Percentiles rank a stretch among this genome's conserved stretches.
Evolutionary conservation across 768 basidiomycete species (phyloP).

Genomic region (Trametes gibbosa): DNA sequence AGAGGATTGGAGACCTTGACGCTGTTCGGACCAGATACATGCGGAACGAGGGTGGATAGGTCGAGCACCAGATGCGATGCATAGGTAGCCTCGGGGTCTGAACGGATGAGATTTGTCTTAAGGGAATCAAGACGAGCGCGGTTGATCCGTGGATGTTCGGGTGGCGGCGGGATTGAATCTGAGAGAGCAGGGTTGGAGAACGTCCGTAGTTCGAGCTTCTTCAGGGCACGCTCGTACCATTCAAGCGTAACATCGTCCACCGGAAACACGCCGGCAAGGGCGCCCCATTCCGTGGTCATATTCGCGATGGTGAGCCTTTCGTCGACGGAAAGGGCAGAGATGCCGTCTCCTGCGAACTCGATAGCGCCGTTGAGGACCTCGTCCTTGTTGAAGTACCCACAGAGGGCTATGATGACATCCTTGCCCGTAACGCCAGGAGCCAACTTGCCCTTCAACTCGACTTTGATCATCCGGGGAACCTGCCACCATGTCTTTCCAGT

Average conservation of each 20-base stretch:
- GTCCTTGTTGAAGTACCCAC: constrained; percentile 93
- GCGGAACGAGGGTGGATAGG: constrained; percentile 89
- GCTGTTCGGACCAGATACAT: constrained; percentile 96
- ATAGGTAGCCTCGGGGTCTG: constrained; percentile 80
- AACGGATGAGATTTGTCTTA: constrained; percentile 47
- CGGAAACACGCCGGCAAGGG: constrained; percentile 93
- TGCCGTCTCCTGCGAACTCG: constrained; percentile 92
- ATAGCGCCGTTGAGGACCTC: constrained; percentile 96
- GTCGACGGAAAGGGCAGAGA: constrained; percentile 75
- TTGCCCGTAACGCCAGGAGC: constrained; percentile 94
- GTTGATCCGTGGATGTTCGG: constrained; percentile 87
- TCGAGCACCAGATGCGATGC: constrained; percentile 88
- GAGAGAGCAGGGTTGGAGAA: constrained; percentile 55
- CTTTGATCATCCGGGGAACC: constrained; percentile 93
- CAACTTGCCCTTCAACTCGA: constrained; percentile 81
- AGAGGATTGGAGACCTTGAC: constrained; percentile 96
- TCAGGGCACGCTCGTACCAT: constrained; percentile 82
- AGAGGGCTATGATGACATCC: constrained; percentile 96
- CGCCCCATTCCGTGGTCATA: constrained; percentile 99
- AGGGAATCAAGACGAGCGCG: constrained; percentile 65
- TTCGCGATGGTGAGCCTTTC: constrained; percentile 97
- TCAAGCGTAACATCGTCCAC: constrained; percentile 76
- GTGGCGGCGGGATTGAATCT: constrained; percentile 60
- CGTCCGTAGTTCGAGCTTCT: constrained; percentile 71
- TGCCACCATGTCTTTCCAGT: constrained; percentile 99